A percentile compares a stretch with the other conserved stretches of the same genome.
phyloP scores from a whole-genome alignment of 495 filamentous ascomycete genomes.

The Daldinia bambusicola region DNA sequence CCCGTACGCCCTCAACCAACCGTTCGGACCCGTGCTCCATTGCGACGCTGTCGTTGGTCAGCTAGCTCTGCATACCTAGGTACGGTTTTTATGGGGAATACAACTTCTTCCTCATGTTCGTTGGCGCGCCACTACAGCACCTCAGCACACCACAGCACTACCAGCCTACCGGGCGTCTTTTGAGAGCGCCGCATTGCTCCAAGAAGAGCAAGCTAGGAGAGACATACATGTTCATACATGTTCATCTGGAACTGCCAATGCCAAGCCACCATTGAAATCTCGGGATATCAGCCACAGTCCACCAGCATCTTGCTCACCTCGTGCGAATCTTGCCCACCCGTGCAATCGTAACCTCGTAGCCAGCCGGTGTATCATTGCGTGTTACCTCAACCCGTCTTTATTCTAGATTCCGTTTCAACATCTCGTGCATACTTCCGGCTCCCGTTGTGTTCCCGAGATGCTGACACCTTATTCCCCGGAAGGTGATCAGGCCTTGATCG shows the following conservation, averaged over 20 bases:
- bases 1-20: conserved; percentile 53
- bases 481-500: conserved; percentile 21
- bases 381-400: conserved; percentile 27
- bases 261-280: conserved; percentile 38
- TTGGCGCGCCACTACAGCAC: conserved; percentile 34
- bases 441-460: conserved; percentile 21
- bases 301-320: conserved; percentile 17
- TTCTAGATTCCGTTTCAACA: conserved; percentile 15
- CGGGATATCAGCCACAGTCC: conserved; percentile 33
- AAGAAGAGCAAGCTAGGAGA: conserved; percentile 9
- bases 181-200: conserved; percentile 41
- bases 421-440: conserved; percentile 23
- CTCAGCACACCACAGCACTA: not conserved
- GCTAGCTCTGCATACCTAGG: conserved; percentile 44
- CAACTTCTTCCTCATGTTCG: conserved; percentile 33
- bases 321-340: conserved; percentile 28
- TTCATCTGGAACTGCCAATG: conserved; percentile 14
- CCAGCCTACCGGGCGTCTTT: conserved; percentile 38
- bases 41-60: conserved; percentile 53
- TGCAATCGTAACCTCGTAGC: conserved; percentile 27
- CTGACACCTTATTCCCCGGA: conserved; percentile 19
- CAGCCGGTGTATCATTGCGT: conserved; percentile 39
- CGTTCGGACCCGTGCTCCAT: conserved; percentile 57
- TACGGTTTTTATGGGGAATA: conserved; percentile 45
- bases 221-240: conserved; percentile 4